Evolutionary conservation across 2,329 filamentous ascomycete species (phyloP), one percentile per base, ranked within the genome.

Genomic region (Fusarium mundagurra): DNA sequence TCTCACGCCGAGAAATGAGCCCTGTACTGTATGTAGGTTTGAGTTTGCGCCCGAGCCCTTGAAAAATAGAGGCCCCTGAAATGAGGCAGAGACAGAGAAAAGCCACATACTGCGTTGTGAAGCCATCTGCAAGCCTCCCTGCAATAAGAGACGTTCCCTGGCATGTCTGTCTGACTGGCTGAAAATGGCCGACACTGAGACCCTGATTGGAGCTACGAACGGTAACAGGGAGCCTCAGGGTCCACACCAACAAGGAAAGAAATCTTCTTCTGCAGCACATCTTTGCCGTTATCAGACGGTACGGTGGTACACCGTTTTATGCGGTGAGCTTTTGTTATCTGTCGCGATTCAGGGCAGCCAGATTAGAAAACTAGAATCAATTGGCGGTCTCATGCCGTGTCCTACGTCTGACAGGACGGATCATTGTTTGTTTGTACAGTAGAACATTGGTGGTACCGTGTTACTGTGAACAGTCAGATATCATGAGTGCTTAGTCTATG

Each of bases 171-270:
- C 58, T 48, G 44, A 67, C 68, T 71, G 65, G 57, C 45, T 70
- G 66, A 70, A 69, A 63, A 65, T 63, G 63, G 67, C 68, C 63
- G 71, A 57, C 50, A 61, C 59, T 51, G 57, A 24, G 50, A 29
- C 43, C 55, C 53, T 76, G 72, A 76, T 76, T 77, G 75, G 75
- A 48, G 53, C 51, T 70, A 38, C 20, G 60, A 64, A 55, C 65
- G 50, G 31, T 39, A 39, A 38, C 57, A 59, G 50, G 59, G 77
- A 78, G 77, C 75, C 71, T 78, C 77, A 78, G 77, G 77, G 77
- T 78, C 76, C 77, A 78, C 75, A 71, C 67, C 64, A 61, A n/a
- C n/a, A 31, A 55, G 64, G 43, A 44, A 44, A 44, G 22, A 22
- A 43, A 41, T 53, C 29, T 64, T 27, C n/a, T 58, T 39, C 39